Percentiles rank a stretch among this genome's conserved stretches.
These are phyloP conservation scores for Podila epigama DNA, from an alignment of 192 early-diverging fungal species.

Conservation along the genomic window DNA sequence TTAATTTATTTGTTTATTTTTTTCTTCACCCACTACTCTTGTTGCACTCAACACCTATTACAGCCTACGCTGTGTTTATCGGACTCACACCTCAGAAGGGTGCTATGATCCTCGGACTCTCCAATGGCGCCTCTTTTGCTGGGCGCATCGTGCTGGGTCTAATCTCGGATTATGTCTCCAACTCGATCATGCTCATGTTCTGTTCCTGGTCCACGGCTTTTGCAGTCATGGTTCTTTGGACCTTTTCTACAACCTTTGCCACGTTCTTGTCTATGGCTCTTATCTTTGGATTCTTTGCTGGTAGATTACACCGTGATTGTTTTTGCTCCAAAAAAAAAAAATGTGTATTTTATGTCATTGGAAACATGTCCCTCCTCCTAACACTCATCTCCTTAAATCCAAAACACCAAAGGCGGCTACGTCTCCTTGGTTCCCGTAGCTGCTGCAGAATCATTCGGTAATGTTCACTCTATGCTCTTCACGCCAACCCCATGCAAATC, in stretches of 20 bases:
- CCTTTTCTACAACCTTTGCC: slow-evolving; percentile 20
- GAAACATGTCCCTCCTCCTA: neutral
- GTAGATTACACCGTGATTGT: neutral
- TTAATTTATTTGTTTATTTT: too few species aligned
- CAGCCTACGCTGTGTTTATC: slow-evolving; percentile 63
- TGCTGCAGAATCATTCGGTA: slow-evolving; percentile 48
- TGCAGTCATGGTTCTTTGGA: slow-evolving; percentile 33
- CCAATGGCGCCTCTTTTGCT: slow-evolving; percentile 69
- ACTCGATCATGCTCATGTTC: slow-evolving; percentile 12
- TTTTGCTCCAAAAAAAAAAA: too few species aligned
- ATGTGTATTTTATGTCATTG: neutral
- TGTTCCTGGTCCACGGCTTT: slow-evolving; percentile 33
- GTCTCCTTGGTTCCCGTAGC: slow-evolving; percentile 48
- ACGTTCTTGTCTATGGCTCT: slow-evolving; percentile 39
- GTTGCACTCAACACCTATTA: neutral
- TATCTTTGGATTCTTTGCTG: slow-evolving; percentile 57
- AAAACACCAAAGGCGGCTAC: slow-evolving; percentile 57
- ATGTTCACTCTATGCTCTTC: neutral
- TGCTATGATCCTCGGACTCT: slow-evolving; percentile 67
- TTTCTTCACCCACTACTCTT: neutral
- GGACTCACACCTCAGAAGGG: slow-evolving; percentile 64
- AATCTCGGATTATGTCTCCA: slow-evolving; percentile 59
- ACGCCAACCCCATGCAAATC: too few species aligned
- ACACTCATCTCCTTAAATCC: neutral
- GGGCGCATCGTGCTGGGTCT: slow-evolving; percentile 71